Conservation (phyloP, 495 filamentous ascomycete species). For the Astrocystis sublimbata region DNA sequence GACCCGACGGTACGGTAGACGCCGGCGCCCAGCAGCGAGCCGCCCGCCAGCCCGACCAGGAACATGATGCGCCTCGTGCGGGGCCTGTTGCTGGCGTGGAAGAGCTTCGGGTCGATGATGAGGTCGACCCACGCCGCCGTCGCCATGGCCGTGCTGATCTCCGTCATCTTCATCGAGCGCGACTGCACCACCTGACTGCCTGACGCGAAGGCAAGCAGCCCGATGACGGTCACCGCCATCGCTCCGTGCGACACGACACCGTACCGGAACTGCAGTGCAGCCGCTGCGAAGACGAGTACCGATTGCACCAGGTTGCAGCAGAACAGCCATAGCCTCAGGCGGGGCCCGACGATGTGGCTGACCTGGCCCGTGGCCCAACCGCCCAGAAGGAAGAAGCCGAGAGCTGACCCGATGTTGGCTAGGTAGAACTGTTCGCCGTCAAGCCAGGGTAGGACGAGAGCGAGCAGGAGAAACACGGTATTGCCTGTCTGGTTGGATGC, state of each 20-base stretch:
- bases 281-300: slow-evolving; percentile 52
- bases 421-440: slow-evolving; percentile 50
- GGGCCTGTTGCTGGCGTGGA: slow-evolving; percentile 45
- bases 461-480: slow-evolving; percentile 58
- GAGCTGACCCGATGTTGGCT: slow-evolving; percentile 54
- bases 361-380: slow-evolving; percentile 58
- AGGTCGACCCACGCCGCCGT: slow-evolving; percentile 65
- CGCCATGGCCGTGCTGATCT: slow-evolving; percentile 69
- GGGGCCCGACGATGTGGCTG: slow-evolving; percentile 53
- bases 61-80: slow-evolving; percentile 57
- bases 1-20: slow-evolving; percentile 46
- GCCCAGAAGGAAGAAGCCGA: slow-evolving; percentile 56
- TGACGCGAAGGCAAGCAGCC: slow-evolving; percentile 55
- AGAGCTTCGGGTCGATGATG: slow-evolving; percentile 54
- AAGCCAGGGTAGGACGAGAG: slow-evolving; percentile 51
- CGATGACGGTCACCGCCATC: slow-evolving; percentile 46
- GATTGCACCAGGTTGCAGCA: slow-evolving; percentile 56
- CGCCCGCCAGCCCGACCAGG: slow-evolving; percentile 49
- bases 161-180: slow-evolving; percentile 55
- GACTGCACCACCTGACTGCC: slow-evolving; percentile 61
- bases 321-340: slow-evolving; percentile 54
- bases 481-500: slow-evolving; percentile 69
- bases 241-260: slow-evolving; percentile 35
- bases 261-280: slow-evolving; percentile 46
- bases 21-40: slow-evolving; percentile 56